Evolutionary conservation across 108 stramenopile species (phyloP), one percentile per base, ranked within the genome.

Genomic region (Pseudonitzschia delicatissima): DNA sequence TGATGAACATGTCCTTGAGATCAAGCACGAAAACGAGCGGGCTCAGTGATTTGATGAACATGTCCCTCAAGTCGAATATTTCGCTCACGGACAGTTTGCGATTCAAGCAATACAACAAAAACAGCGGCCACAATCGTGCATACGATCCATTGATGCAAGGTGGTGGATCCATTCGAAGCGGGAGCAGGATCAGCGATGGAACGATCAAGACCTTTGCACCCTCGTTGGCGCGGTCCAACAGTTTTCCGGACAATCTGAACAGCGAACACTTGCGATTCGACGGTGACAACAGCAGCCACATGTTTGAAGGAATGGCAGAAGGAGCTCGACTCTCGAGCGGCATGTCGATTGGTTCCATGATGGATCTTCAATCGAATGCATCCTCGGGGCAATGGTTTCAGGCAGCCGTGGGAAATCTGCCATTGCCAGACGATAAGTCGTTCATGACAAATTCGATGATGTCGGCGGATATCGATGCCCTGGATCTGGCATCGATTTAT

Each of bases 401-500:
- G 28, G 29, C 32, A 25, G 73, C 53, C 26, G 61, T 48, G 23
- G 35, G 48, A n/a, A n/a, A n/a, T 28, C 13, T 26, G 35, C 35
- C 49, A 11, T 8, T 9, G 52, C 9, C 7, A 11, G 73, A 74
- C 42, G 66, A 60, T 7, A 67, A 69, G 31, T 55, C 53, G 1
- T 33, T 55, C 4, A 33, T 55, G 29, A 31, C 53, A 33, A 31
- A 27, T 2, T 27, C 53, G 31, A 55, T 55, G 21, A 69, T 76
- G 74, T 75, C 74, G 4, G 35, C 74, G 0, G 74, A 69, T 4
- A n/a, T 76, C 15, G 53, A 76, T 31, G 74, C 74, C n/a, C 55
- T 76, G 15, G 74, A 76, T 64, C 39, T 76, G 53, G 74, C 74
- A 8, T 42, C 50, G 2, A n/a, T n/a, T n/a, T n/a, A 18, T 20